Base-by-base conservation (phyloP, 2,329 filamentous ascomycete species). In the Fusarium pilosicola region DNA sequence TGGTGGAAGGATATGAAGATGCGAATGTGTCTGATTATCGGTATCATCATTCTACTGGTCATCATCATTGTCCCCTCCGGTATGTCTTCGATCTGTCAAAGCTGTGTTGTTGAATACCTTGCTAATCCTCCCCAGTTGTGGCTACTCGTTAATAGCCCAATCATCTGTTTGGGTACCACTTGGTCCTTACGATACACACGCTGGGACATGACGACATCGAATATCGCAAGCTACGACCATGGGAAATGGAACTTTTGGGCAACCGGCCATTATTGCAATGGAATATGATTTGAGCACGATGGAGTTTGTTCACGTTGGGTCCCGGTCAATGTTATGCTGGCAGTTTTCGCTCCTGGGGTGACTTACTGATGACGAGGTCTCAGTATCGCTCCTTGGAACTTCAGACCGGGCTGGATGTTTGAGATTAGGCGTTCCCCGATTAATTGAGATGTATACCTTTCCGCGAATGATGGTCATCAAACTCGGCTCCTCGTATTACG, bases 1-100 rank as follows among this genome's bases (percentile, higher is more conserved):
- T 98, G 96, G 96, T 98, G 95, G 96, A 98, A 98, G 90, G 96
- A 98, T 82, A 97, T 98, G 94, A 98, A 98, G 91, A 99, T 99
- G 96, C 92, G 96, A 84, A 96, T 98, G 88, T 98, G 96, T 86
- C 88, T 99, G 78, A 93, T 97, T 81, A 88, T 92, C 68, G 96
- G 95, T 80, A 93, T 99, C 84, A 93, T 98, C 83, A 89, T 98
- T 77, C 88, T 99, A 78, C 89, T 99, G 77, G 86, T 97, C 78
- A 90, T 99, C 83, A 98, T 99, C 83, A 96, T 99, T 81, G 91
- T 98, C 78, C 96, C 96, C 76, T 88, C 93, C 77, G 94, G 96
- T 97, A 90, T 39, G 82, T 74, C 17, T 17, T 24, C 5, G 22
- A 34, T n/a, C 20, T 15, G n/a, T 12, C 13, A 17, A 28, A 24